phyloP scores from a whole-genome alignment of 805 yeast species.

The Zygosaccharomyces gambellarensis region DNA sequence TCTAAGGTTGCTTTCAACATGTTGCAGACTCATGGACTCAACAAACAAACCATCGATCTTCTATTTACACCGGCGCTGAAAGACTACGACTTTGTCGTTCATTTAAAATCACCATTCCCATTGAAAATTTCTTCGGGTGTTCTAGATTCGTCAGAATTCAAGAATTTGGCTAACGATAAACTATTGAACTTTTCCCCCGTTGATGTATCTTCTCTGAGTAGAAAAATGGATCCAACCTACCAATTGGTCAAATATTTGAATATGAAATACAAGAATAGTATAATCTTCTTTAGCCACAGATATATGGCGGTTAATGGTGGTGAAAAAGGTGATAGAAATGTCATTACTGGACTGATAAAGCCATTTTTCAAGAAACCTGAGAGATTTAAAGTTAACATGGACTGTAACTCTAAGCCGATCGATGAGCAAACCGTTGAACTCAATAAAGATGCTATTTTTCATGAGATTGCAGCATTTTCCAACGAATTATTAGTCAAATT shows the following conservation, averaged over 20 bases:
- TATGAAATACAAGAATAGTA: slow-evolving; percentile 57
- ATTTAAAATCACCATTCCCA: slow-evolving; percentile 44
- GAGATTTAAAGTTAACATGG: slow-evolving; percentile 75
- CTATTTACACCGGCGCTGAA: slow-evolving; percentile 76
- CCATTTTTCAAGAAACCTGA: slow-evolving; percentile 56
- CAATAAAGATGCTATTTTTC: slow-evolving; percentile 66
- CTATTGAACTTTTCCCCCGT: slow-evolving; percentile 32
- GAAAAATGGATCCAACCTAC: slow-evolving; percentile 56
- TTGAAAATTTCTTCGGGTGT: slow-evolving; percentile 52
- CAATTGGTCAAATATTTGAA: slow-evolving; percentile 58
- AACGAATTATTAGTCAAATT: slow-evolving; percentile 55
- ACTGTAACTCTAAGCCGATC: slow-evolving; percentile 64
- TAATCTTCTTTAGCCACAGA: slow-evolving; percentile 63
- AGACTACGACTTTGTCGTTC: slow-evolving; percentile 79
- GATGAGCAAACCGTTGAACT: slow-evolving; percentile 49
- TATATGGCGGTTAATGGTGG: slow-evolving; percentile 51
- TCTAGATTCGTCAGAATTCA: slow-evolving; percentile 49
- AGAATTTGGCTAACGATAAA: slow-evolving; percentile 45
- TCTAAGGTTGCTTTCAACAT: slow-evolving; percentile 67
- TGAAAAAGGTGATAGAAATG: slow-evolving; percentile 50
- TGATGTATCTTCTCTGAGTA: slow-evolving; percentile 38
- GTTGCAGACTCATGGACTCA: slow-evolving; percentile 43
- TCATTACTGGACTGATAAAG: slow-evolving; percentile 76
- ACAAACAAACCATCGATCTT: slow-evolving; percentile 42
- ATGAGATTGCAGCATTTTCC: slow-evolving; percentile 65